These are phyloP conservation scores for Russula sp. DNA, from an alignment of 768 basidiomycete species.

Conservation along the genomic window DNA sequence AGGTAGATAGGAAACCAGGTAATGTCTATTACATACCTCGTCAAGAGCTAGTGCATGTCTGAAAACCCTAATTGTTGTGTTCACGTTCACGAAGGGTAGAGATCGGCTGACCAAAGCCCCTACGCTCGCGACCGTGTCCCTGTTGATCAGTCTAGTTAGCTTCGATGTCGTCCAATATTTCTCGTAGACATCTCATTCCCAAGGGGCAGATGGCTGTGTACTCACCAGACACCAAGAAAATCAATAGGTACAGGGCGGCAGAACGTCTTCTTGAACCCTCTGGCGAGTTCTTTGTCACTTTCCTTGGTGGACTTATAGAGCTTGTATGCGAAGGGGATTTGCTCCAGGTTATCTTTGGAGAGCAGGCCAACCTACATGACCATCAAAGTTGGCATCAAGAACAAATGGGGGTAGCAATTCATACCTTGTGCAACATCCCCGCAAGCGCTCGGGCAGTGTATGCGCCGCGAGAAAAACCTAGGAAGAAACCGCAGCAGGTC, in stretches of 20 bases:
- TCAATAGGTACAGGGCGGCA: slow-evolving; percentile 62
- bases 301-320: slow-evolving; percentile 52
- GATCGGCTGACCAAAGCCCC: slow-evolving; percentile 52
- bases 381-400: neutral
- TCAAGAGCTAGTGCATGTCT: slow-evolving; percentile 74
- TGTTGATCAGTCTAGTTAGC: slow-evolving; percentile 16
- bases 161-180: neutral
- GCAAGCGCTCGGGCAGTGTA: slow-evolving; percentile 67
- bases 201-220: neutral
- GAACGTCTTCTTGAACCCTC: slow-evolving; percentile 68
- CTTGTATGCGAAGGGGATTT: slow-evolving; percentile 68
- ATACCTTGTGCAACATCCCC: slow-evolving; percentile 58
- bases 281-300: slow-evolving; percentile 39
- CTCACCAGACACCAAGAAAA: slow-evolving; percentile 73
- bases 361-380: slow-evolving; percentile 57
- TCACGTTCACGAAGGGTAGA: slow-evolving; percentile 61
- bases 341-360: slow-evolving; percentile 56
- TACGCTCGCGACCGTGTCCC: slow-evolving; percentile 79
- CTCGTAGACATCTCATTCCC: neutral
- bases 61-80: slow-evolving; percentile 59
- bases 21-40: slow-evolving; percentile 40
- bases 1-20: neutral
- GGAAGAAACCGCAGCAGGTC: slow-evolving; percentile 7
- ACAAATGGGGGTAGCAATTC: slow-evolving; percentile 27
- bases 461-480: slow-evolving; percentile 71